These are phyloP conservation scores for Lentinula boryana DNA, from an alignment of 768 basidiomycete genomes.

Conservation along the genomic window DNA sequence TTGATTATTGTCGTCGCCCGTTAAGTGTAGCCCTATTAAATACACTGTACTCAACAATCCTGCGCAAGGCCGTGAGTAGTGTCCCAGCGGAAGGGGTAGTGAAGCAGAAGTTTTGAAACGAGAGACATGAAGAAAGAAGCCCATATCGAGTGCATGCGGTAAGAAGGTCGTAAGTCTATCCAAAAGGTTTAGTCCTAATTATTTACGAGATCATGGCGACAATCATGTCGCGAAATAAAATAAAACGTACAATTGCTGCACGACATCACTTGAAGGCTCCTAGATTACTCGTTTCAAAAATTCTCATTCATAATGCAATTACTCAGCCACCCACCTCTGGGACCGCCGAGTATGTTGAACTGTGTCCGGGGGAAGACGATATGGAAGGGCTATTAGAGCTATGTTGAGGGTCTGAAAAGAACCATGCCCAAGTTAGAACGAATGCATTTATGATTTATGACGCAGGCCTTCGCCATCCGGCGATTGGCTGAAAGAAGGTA, in stretches of 20 bases:
- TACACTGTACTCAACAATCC: constrained; percentile 44
- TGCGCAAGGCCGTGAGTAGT: constrained; percentile 40
- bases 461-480: not conserved
- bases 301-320: not conserved
- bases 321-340: not conserved
- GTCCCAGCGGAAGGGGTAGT: constrained; percentile 41
- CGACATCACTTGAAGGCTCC: constrained; percentile 29
- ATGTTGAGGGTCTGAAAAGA: not conserved
- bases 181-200: constrained; percentile 4
- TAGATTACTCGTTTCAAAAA: not conserved
- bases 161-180: constrained; percentile 53
- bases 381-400: not conserved
- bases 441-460: not conserved
- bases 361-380: not conserved
- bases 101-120: constrained; percentile 45
- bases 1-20: constrained; percentile 31
- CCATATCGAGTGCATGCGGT: constrained; percentile 51
- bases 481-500: not conserved
- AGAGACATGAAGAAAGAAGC: constrained; percentile 54
- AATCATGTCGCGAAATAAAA: not conserved
- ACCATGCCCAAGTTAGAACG: not conserved
- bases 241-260: constrained; percentile 25
- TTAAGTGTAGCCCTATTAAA: constrained; percentile 49
- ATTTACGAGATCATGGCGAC: not conserved
- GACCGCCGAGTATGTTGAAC: not conserved